Base-by-base conservation (phyloP, 202 grass and related monocot species). In the Brachypodium distachyon region DNA sequence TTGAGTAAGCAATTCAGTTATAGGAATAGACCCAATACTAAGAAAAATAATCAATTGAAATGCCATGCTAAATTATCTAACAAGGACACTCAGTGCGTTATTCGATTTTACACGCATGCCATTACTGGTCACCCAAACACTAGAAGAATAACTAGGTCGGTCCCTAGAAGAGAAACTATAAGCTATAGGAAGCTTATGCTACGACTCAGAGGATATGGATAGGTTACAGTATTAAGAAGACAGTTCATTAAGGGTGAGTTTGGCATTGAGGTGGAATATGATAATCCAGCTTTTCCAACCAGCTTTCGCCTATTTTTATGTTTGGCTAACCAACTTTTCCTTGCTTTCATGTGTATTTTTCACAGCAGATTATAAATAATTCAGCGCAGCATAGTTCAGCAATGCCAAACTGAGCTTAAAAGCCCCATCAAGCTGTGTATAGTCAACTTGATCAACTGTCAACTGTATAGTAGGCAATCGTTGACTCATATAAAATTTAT, bases 401-500 rank as follows among this genome's bases (percentile, higher is more conserved):
- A n/a, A n/a, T n/a, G n/a, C n/a, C n/a, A n/a, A n/a, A n/a, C n/a
- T n/a, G n/a, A n/a, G n/a, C n/a, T n/a, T n/a, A 67, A 79, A 57
- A 38, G 64, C 14, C 63, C 12, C 33, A 67, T 67, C 19, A 83
- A 42, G 34, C 37, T 50, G 10, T 7, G 13, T 49, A 26, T 40
- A 42, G 2, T 40, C 42, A 57, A 79, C 48, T 32, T 74, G 58
- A 27, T 60, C n/a, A 70, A 53, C 46, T n/a, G 4, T 60, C n/a
- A 70, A 53, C 46, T n/a, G 4, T 55, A 21, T 33, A 58, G 8
- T n/a, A 56, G 13, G 52, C 55, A 76, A 19, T 25, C 17, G 7
- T 70, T 81, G 69, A 79, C 52, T 68, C 68, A 25, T 72, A 59
- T 37, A 86, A 73, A 73, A 13, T 54, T 79, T 38, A 61, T 61